Conservation (phyloP, 306 rosid genomes). For the Echinosophora koreensis region DNA sequence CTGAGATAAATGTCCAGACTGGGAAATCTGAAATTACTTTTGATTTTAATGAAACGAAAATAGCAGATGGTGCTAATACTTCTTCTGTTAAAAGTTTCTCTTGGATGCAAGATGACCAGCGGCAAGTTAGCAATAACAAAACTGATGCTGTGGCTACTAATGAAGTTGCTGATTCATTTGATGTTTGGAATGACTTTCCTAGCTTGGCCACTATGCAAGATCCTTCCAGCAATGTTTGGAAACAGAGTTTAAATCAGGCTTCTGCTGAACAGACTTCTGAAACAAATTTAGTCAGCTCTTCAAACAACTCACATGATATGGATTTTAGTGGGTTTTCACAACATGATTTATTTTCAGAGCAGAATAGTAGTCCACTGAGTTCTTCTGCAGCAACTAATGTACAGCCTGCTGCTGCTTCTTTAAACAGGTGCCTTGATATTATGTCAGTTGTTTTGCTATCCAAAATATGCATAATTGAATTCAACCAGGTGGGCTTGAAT, state of each 20-base stretch:
- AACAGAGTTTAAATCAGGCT: slow-evolving; percentile 50
- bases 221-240: slow-evolving; percentile 53
- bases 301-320: slow-evolving; percentile 52
- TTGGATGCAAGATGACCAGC: slow-evolving; percentile 62
- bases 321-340: slow-evolving; percentile 57
- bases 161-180: slow-evolving; percentile 55
- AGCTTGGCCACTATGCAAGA: slow-evolving; percentile 54
- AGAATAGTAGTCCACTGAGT: slow-evolving; percentile 50
- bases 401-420: slow-evolving; percentile 57
- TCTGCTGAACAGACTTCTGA: slow-evolving; percentile 58
- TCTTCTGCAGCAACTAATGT: slow-evolving; percentile 47
- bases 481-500: slow-evolving; percentile 25
- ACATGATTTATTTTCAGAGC: slow-evolving; percentile 58
- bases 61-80: slow-evolving; percentile 45
- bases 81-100: slow-evolving; percentile 52
- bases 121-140: slow-evolving; percentile 55
- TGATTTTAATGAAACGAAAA: slow-evolving; percentile 44
- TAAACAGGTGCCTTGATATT: slow-evolving; percentile 65
- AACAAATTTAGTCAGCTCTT: slow-evolving; percentile 52
- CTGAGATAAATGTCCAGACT: slow-evolving; percentile 47
- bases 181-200: slow-evolving; percentile 72
- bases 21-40: slow-evolving; percentile 56
- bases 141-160: slow-evolving; percentile 46
- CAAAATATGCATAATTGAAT: slow-evolving; percentile 26
- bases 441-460: slow-evolving; percentile 32